Evolutionary conservation across 208 protist species (phyloP), one percentile per base, ranked within the genome.

Genomic region (Leishmania arabica): DNA sequence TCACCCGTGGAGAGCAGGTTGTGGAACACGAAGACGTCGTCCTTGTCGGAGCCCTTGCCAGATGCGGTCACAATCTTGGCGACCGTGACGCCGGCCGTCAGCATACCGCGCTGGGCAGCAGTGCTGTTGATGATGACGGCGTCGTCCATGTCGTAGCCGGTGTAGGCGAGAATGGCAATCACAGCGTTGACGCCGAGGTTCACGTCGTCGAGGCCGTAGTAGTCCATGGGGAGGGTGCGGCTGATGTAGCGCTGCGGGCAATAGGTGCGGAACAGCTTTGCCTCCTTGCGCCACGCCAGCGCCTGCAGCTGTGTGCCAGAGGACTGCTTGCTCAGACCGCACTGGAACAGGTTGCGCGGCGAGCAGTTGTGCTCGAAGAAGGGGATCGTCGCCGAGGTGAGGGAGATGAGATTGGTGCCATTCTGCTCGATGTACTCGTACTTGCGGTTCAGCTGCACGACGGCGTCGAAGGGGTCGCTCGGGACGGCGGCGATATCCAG

Each of bases 271-370:
- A 99, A 99, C 11, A 99, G 80, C 92, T 99, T 99, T 75, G 99
- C 99, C 88, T 99, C 99, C 49, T 92, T 93, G 58, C 99, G 91
- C 91, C 99, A 97, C 69, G 83, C 75, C 45, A 98, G 89, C 5
- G 95, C 87, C 77, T 99, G 95, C 75, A 95, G 80, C 81, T 99
- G 98, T 17, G 96, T 99, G 58, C 99, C 99, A 90, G 99, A 99
- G 19, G 99, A 99, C 88, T 99, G 99, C 89, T 99, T 99, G 53
- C 95, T 99, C 92, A 99, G 99, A 78, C 99, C 96, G 89, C 99
- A 99, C 93, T 99, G 99, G 91, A 99, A 99, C 88, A 99, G 99
- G 89, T 99, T 99, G 75, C 99, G 91, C 54, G 99, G 99, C n/a
- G 94, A 99, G 93, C 99, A 99, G 91, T 99, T 99, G 91, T 99